A percentile compares a stretch with the other conserved stretches of the same genome.
These are phyloP conservation scores for Purshia tridentata DNA, from an alignment of 306 rosid species.

Conservation along the genomic window DNA sequence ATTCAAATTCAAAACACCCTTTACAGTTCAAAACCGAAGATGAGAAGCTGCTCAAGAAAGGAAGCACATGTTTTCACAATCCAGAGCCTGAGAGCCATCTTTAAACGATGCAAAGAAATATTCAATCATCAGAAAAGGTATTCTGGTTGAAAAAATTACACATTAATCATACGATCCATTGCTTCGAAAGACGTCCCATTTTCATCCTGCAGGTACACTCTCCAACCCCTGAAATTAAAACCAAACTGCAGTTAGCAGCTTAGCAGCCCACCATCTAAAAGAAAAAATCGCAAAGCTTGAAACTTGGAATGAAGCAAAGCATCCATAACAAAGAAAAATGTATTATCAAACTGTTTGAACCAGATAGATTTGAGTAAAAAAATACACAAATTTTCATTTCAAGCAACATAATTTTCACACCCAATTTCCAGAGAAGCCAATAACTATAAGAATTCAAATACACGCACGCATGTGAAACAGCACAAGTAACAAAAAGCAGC, in stretches of 20 bases:
- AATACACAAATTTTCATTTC: background rate
- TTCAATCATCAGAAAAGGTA: background rate
- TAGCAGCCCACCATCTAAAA: background rate
- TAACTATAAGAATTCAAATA: no score
- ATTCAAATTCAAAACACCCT: background rate
- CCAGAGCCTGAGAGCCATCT: background rate
- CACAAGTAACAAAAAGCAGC: no score
- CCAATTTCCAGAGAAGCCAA: no score
- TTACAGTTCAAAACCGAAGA: background rate
- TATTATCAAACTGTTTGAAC: background rate
- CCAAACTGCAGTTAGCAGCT: background rate
- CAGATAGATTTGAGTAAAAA: no score
- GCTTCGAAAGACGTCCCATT: slow-evolving; percentile 83
- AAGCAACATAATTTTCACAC: background rate
- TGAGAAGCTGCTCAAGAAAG: background rate
- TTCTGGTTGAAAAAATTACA: slow-evolving; percentile 43
- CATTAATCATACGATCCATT: slow-evolving; percentile 55
- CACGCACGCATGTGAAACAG: no score
- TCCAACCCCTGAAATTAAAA: slow-evolving; percentile 75
- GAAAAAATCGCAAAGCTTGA: no score
- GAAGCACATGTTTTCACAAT: background rate
- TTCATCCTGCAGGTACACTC: slow-evolving; percentile 88
- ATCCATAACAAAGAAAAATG: background rate
- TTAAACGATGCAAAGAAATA: background rate
- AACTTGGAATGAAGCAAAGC: background rate